Evolutionary conservation across 192 early-diverging fungal genomes (phyloP), one percentile per base, ranked within the genome.

Genomic region (Coemansia sp.): DNA sequence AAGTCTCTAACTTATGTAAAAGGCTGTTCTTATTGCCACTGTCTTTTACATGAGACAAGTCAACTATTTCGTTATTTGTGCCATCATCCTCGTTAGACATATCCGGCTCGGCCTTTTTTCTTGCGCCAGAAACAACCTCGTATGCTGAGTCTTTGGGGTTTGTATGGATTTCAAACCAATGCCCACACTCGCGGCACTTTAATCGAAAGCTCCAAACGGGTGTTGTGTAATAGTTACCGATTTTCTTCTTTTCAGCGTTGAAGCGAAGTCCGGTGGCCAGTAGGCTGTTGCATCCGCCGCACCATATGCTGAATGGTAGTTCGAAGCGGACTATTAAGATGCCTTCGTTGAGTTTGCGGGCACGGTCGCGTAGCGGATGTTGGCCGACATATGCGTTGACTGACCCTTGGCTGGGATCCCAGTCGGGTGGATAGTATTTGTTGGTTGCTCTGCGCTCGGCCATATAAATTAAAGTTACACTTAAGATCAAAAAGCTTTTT

Each of bases 241-340:
- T 80, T 63, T 92, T 91, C 70, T 93, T 94, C 82, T 97, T 97
- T 69, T 97, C 92, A 3, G 95, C 94, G 84, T 97, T 97, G 67
- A 92, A 96, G 38, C 95, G 85, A 17, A 93, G 88, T n/a, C 95
- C 91, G 87, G 60, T 93, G 45, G 90, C 94, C 60, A 96, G 85
- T 73, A 94, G 88, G 1, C 89, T 88, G 57, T 86, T 84, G 76
- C 95, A 97, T 14, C 89, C 89, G 47, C 76, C 66, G 75, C 95
- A 96, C 93, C 92, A 96, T 14, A 97, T 91, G 64, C 87, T 90
- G 72, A 86, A 97, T 4, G 95, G 95, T 52, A 97, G 64, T 70
- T 95, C 94, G 67, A 97, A 93, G 38, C 91, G 83, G n/a, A 76
- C 87, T 32, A 95, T 84, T 17, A 97, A 83, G 60, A 97, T 92